A percentile compares a stretch with the other conserved stretches of the same genome.
phyloP scores from a whole-genome alignment of 148 eudicot species.

The Vaccinium darrowii region DNA sequence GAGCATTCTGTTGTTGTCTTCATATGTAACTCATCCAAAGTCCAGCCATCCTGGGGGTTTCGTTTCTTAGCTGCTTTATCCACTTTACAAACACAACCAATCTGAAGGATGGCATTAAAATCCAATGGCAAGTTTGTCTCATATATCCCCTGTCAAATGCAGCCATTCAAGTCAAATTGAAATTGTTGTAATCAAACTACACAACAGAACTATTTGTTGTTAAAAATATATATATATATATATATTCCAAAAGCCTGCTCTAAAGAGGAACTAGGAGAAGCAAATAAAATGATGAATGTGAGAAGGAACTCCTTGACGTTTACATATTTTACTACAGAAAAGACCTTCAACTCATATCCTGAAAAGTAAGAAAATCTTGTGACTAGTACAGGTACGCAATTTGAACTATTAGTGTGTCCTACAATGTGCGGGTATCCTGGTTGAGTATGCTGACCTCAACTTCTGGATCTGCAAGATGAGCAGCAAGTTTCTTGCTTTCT shows the following conservation, averaged over 20 bases:
- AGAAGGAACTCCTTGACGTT: conserved; percentile 4
- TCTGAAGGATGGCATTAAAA: conserved; percentile 73
- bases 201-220: not conserved
- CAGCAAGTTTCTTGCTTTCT: conserved; percentile 81
- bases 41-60: conserved; percentile 75
- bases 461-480: conserved; percentile 98
- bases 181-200: not conserved
- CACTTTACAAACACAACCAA: conserved; percentile 95
- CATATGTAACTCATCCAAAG: conserved; percentile 78
- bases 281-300: not conserved
- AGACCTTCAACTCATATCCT: not conserved
- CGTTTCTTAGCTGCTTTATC: conserved; percentile 73
- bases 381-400: not conserved
- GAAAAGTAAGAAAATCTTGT: conserved; percentile 2
- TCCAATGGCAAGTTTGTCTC: conserved; percentile 83
- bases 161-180: conserved; percentile 1
- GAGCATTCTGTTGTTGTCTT: conserved; percentile 88
- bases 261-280: not conserved
- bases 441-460: conserved; percentile 65
- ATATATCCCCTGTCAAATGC: conserved; percentile 73
- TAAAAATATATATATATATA: not conserved
- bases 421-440: not conserved
- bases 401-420: not conserved
- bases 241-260: conserved; percentile 1
- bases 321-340: not conserved